These are phyloP conservation scores for Eremothecium coryli DNA, from an alignment of 1,139 yeast genomes.

Conservation along the genomic window DNA sequence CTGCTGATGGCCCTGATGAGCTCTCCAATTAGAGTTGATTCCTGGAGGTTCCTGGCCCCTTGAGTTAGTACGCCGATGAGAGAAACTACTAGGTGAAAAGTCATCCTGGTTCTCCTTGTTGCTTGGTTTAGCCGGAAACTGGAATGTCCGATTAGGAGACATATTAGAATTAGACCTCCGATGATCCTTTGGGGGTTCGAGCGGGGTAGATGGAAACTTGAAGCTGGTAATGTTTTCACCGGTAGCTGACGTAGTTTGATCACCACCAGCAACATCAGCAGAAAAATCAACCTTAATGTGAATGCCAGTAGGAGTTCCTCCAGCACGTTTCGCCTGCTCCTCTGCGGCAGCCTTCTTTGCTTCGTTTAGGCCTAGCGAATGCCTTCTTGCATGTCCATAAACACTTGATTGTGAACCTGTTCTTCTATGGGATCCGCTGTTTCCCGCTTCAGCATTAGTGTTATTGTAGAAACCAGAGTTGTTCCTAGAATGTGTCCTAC, in stretches of 20 bases:
- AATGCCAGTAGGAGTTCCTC: slow-evolving; percentile 12
- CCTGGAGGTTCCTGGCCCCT: slow-evolving; percentile 39
- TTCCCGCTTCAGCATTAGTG: slow-evolving; percentile 23
- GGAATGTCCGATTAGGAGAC: slow-evolving; percentile 33
- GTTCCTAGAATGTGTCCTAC: slow-evolving; percentile 30
- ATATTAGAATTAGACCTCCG: slow-evolving; percentile 12
- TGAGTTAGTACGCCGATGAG: slow-evolving; percentile 32
- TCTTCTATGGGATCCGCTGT: slow-evolving; percentile 23
- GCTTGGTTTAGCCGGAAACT: slow-evolving; percentile 16
- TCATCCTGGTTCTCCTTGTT: slow-evolving; percentile 24
- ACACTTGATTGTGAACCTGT: slow-evolving; percentile 32
- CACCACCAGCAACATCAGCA: slow-evolving; percentile 10
- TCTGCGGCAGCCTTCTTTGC: slow-evolving; percentile 97
- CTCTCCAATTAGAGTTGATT: slow-evolving; percentile 61
- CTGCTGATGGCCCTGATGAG: slow-evolving; percentile 22
- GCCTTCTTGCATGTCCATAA: slow-evolving; percentile 79
- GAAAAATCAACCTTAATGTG: slow-evolving; percentile 16
- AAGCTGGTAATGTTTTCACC: slow-evolving; percentile 9
- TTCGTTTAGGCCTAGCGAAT: slow-evolving; percentile 83
- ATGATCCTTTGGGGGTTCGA: slow-evolving; percentile 20
- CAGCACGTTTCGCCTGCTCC: slow-evolving; percentile 58
- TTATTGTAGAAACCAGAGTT: slow-evolving; percentile 27
- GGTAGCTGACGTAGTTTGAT: not conserved
- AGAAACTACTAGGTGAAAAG: slow-evolving; percentile 28
- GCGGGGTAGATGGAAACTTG: slow-evolving; percentile 38